A percentile compares a stretch with the other conserved stretches of the same genome.
Conservation (phyloP, 495 filamentous ascomycete genomes). For the Schizothecium vesticola region DNA sequence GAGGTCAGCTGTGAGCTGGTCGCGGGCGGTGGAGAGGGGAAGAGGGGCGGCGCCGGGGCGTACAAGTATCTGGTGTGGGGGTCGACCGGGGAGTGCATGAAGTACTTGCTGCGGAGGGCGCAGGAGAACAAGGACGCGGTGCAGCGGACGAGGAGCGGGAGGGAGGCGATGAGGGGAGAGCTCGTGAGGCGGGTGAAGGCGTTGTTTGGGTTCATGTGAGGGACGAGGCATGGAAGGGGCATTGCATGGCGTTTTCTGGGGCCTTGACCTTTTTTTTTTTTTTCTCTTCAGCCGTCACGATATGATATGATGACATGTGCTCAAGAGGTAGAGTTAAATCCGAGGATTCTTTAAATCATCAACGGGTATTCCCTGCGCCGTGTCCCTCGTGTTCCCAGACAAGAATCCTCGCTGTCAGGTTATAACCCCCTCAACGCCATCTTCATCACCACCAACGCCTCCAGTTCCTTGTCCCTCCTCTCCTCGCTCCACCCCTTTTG, state of each 20-base stretch:
- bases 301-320: background rate
- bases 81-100: conserved; percentile 86
- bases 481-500: conserved; percentile 30
- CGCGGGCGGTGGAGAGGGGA: conserved; percentile 18
- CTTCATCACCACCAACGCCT: conserved; percentile 57
- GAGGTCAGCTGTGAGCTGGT: conserved; percentile 84
- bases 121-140: conserved; percentile 91
- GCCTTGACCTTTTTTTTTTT: too few species aligned
- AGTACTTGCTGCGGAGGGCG: conserved; percentile 78
- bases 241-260: background rate
- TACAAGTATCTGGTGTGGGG: conserved; percentile 95
- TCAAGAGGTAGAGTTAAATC: background rate
- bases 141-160: conserved; percentile 65
- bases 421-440: conserved; percentile 67
- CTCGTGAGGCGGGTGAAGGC: conserved; percentile 55
- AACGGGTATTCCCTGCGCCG: background rate
- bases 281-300: background rate
- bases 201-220: conserved; percentile 35
- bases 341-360: background rate
- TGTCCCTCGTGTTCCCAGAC: background rate
- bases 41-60: conserved; percentile 45
- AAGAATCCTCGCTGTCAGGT: background rate
- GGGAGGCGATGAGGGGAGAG: conserved; percentile 68
- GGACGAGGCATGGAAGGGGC: background rate
- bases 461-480: conserved; percentile 47